These are phyloP conservation scores for Lachancea meyersii DNA, from an alignment of 805 yeast species.

Conservation along the genomic window DNA sequence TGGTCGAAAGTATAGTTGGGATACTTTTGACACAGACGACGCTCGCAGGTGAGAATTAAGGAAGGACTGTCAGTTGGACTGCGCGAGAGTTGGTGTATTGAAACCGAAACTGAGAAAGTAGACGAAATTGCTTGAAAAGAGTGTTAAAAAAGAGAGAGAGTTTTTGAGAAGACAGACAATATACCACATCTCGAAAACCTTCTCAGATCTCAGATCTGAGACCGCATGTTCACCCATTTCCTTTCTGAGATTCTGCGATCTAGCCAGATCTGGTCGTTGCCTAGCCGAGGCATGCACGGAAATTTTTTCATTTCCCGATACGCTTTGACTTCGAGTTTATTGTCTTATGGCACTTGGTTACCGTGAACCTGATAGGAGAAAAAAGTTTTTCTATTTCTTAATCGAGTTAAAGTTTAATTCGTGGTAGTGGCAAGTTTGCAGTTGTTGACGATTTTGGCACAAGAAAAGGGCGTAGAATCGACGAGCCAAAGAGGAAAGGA, in stretches of 20 bases:
- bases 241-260: too few species aligned
- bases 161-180: neutral
- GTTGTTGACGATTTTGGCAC: neutral
- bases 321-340: neutral
- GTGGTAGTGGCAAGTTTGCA: too few species aligned
- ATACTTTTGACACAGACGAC: conserved; percentile 2
- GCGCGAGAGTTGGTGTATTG: conserved; percentile 1
- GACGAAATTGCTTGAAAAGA: neutral
- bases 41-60: conserved; percentile 6
- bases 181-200: too few species aligned
- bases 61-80: conserved; percentile 15
- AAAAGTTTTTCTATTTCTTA: neutral
- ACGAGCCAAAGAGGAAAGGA: too few species aligned
- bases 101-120: neutral
- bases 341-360: neutral
- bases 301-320: neutral
- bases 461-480: too few species aligned
- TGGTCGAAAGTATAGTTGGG: conserved; percentile 6
- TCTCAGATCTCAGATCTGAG: too few species aligned
- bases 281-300: neutral
- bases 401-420: neutral
- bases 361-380: neutral
- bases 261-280: too few species aligned
- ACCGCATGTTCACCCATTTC: too few species aligned
- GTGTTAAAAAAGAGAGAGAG: neutral